These are phyloP conservation scores for Phytophthora pluvialis DNA, from an alignment of 352 stramenopile genomes.

Conservation along the genomic window DNA sequence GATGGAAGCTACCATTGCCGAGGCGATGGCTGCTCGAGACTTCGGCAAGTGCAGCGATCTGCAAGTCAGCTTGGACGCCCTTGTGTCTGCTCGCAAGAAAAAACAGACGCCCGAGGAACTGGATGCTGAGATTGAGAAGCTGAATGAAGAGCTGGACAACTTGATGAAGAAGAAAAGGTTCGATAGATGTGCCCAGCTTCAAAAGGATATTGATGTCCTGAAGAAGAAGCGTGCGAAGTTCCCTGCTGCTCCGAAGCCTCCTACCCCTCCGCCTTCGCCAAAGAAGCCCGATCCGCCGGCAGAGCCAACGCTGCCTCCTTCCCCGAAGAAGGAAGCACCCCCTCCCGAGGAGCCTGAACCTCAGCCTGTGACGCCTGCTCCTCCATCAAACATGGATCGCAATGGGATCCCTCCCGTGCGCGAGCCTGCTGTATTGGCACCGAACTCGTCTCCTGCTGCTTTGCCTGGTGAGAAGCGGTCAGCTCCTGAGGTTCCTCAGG, in stretches of 20 bases:
- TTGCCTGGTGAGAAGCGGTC: constrained; percentile 42
- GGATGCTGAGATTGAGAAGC: constrained; percentile 73
- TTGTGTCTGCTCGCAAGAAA: constrained; percentile 81
- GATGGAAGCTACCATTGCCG: constrained; percentile 71
- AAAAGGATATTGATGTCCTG: constrained; percentile 83
- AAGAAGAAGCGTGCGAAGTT: constrained; percentile 79
- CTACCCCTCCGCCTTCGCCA: constrained; percentile 39
- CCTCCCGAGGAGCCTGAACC: constrained; percentile 18
- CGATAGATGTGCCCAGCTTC: constrained; percentile 85
- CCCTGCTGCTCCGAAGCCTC: constrained; percentile 36
- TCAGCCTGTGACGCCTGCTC: constrained; percentile 26
- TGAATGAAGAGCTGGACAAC: constrained; percentile 71
- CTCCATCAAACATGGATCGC: constrained; percentile 44
- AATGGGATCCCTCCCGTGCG: constrained; percentile 26
- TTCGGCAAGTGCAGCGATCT: constrained; percentile 82
- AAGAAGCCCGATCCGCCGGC: constrained; percentile 42
- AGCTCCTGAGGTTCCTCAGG: constrained; percentile 7
- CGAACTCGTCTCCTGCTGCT: constrained; percentile 56
- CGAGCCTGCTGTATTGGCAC: constrained; percentile 29
- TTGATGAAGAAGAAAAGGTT: constrained; percentile 88
- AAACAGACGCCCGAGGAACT: constrained; percentile 88
- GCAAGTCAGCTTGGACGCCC: constrained; percentile 69
- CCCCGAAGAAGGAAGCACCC: constrained; percentile 31
- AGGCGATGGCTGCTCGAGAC: constrained; percentile 79
- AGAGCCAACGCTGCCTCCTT: constrained; percentile 32